These are phyloP conservation scores for Stylonectria norvegica DNA, from an alignment of 2,329 filamentous ascomycete species.

Conservation along the genomic window DNA sequence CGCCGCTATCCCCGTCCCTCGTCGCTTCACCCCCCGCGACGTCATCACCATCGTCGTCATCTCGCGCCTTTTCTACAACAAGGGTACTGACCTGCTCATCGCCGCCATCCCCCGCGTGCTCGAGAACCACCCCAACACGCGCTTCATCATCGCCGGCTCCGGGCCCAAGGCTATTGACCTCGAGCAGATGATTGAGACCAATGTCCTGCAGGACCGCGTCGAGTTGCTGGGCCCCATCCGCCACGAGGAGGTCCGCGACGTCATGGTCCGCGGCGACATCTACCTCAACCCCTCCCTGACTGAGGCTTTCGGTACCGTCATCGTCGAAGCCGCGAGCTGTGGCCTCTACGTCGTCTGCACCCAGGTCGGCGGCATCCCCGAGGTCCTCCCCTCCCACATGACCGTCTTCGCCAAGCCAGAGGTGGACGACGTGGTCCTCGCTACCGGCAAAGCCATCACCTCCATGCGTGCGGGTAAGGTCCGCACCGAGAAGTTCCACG, in stretches of 20 bases:
- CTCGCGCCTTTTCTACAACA: constrained; percentile 97
- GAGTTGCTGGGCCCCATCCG: constrained; percentile 88
- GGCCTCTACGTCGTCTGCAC: constrained; percentile 96
- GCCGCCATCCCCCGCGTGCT: constrained; percentile 92
- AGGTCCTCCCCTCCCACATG: constrained; percentile 94
- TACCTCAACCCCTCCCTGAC: constrained; percentile 94
- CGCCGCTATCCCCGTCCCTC: constrained; percentile 46
- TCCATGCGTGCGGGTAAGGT: constrained; percentile 82
- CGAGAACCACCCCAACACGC: constrained; percentile 83
- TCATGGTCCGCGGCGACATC: constrained; percentile 96
- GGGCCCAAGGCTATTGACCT: constrained; percentile 96
- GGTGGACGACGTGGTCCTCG: constrained; percentile 88
- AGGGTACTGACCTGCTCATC: constrained; percentile 94
- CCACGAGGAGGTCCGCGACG: constrained; percentile 93
- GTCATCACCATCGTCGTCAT: constrained; percentile 96
- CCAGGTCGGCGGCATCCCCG: constrained; percentile 92
- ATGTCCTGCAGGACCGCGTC: constrained; percentile 89
- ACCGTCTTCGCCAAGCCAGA: constrained; percentile 96
- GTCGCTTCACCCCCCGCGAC: constrained; percentile 74
- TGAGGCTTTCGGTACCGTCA: constrained; percentile 95
- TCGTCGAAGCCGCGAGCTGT: constrained; percentile 94
- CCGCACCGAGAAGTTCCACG: constrained; percentile 89
- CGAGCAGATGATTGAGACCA: constrained; percentile 96
- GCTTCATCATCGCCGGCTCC: constrained; percentile 94
- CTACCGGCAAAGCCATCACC: constrained; percentile 84